Percentiles rank a stretch among this genome's conserved stretches.
Conservation (phyloP, 1,284 basidiomycete species). For the Flammula alnicola region DNA sequence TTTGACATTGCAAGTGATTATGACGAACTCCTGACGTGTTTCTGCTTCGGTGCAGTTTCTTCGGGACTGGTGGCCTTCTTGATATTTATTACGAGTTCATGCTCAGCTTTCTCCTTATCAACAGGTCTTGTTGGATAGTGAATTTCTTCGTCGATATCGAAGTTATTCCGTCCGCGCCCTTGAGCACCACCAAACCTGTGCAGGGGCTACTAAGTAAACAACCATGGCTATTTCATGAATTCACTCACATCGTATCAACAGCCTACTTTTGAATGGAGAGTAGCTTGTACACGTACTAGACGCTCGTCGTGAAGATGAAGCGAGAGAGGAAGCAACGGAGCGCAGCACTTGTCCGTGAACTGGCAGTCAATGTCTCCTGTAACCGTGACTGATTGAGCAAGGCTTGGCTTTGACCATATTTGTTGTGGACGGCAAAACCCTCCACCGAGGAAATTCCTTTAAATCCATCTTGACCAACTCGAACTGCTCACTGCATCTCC, state of each 20-base stretch:
- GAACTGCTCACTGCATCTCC: too few species aligned
- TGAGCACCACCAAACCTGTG: conserved; percentile 38
- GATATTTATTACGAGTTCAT: conserved; percentile 90
- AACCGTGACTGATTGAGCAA: conserved; percentile 3
- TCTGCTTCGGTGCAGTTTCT: conserved; percentile 94
- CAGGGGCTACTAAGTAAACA: background rate
- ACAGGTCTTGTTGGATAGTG: conserved; percentile 95
- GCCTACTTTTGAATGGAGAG: background rate
- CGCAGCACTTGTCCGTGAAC: conserved; percentile 8
- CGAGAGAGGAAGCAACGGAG: conserved; percentile 9
- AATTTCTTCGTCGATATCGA: conserved; percentile 77
- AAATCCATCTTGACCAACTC: background rate
- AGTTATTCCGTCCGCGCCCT: conserved; percentile 46
- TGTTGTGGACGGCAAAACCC: conserved; percentile 10
- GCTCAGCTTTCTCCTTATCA: conserved; percentile 95
- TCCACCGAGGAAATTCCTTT: background rate
- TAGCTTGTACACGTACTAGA: background rate
- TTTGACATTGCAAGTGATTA: conserved; percentile 7
- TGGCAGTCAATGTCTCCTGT: conserved; percentile 10
- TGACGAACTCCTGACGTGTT: conserved; percentile 91
- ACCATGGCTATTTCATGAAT: background rate
- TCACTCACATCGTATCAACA: conserved; percentile 7
- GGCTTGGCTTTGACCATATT: conserved; percentile 20
- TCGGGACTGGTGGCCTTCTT: conserved; percentile 96
- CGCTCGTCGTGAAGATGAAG: too few species aligned